Evolutionary conservation across 164 flowering plant genomes (phyloP).

Genomic region (Annona cherimola): DNA sequence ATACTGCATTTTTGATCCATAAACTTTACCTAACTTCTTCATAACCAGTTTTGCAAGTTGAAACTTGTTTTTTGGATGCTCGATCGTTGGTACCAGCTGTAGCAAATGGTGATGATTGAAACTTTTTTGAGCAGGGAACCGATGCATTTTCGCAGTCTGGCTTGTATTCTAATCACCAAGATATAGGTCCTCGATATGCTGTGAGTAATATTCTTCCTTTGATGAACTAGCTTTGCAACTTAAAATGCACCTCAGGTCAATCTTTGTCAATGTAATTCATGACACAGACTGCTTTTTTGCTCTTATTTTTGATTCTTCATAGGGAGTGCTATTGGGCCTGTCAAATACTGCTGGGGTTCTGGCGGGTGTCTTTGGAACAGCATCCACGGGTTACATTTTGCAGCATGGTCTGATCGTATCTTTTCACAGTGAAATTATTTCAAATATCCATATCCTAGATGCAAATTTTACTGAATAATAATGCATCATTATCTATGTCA

Average conservation of each 20-base stretch:
- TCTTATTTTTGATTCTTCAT: slow-evolving; percentile 9
- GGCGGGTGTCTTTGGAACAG: slow-evolving; percentile 94
- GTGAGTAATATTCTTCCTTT: slow-evolving; percentile 42
- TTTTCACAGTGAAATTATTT: not conserved
- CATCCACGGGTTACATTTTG: slow-evolving; percentile 90
- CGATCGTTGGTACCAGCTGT: not conserved
- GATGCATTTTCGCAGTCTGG: slow-evolving; percentile 99
- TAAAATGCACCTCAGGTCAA: not conserved
- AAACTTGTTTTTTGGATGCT: not conserved
- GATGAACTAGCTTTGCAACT: not conserved
- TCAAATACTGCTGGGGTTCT: slow-evolving; percentile 96
- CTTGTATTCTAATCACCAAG: slow-evolving; percentile 94
- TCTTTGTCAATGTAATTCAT: not conserved
- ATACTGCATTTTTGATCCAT: not conserved
- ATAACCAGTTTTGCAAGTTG: not conserved
- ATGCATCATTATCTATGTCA: too few relatives aligned
- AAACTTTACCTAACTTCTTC: too few relatives aligned
- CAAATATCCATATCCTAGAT: too few relatives aligned
- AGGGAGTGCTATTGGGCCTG: slow-evolving; percentile 92
- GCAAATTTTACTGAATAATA: too few relatives aligned
- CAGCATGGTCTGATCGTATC: slow-evolving; percentile 68
- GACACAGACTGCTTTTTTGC: too few relatives aligned
- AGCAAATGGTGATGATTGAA: not conserved
- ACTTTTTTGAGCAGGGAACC: slow-evolving; percentile 51
- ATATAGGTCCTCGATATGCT: slow-evolving; percentile 94